Evolutionary conservation across 352 stramenopile genomes (phyloP).

Genomic region (Pythium insidiosum): DNA sequence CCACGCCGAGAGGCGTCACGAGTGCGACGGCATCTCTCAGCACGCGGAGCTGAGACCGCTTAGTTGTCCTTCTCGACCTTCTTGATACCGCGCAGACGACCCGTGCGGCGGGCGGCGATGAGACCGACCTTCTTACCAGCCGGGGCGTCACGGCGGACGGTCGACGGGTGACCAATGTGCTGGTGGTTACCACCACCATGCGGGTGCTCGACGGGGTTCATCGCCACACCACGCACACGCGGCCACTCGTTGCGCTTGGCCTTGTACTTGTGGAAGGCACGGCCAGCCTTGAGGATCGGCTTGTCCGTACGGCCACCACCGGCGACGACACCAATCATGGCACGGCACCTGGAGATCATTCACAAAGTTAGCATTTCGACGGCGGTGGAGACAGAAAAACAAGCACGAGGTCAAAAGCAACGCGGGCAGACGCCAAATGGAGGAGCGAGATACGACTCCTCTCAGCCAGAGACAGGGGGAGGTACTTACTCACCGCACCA

Average conservation of each 20-base stretch:
- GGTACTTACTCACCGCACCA: slow-evolving; percentile 84
- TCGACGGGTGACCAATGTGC: slow-evolving; percentile 99
- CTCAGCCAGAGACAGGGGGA: no score
- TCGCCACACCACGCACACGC: slow-evolving; percentile 98
- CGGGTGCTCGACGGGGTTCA: slow-evolving; percentile 99
- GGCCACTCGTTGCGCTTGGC: slow-evolving; percentile 99
- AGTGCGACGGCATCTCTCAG: no score
- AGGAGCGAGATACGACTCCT: slow-evolving; percentile 15
- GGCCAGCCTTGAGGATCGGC: slow-evolving; percentile 96
- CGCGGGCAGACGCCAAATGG: slow-evolving; percentile 7
- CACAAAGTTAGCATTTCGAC: slow-evolving; percentile 19
- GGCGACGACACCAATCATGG: slow-evolving; percentile 96
- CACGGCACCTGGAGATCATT: slow-evolving; percentile 83
- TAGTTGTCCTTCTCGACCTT: slow-evolving; percentile 93
- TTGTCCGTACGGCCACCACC: slow-evolving; percentile 98
- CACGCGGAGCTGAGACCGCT: no score
- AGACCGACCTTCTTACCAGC: slow-evolving; percentile 99
- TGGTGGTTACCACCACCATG: slow-evolving; percentile 99
- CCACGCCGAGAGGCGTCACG: no score
- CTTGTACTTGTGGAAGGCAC: slow-evolving; percentile 98
- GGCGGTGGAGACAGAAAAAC: slow-evolving; percentile 4
- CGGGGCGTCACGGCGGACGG: slow-evolving; percentile 89
- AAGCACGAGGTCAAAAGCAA: slow-evolving; percentile 5
- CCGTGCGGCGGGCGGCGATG: slow-evolving; percentile 96
- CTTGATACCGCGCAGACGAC: slow-evolving; percentile 97